Base-by-base conservation (phyloP, 352 stramenopile genomes). In the Discostella stelligera region DNA sequence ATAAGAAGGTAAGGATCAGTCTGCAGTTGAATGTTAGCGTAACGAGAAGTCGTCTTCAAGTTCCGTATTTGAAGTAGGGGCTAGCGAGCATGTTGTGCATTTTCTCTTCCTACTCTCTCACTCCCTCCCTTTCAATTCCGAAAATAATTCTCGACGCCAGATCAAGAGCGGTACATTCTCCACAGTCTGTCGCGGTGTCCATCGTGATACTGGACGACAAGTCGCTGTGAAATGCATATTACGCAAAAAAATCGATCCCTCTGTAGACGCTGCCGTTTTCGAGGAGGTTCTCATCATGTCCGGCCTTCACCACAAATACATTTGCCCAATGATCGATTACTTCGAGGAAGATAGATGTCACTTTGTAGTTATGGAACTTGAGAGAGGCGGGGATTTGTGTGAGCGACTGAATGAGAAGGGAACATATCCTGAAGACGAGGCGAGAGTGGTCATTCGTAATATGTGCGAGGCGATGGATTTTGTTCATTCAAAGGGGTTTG, bases 281-380 rank as follows among this genome's bases (percentile, higher is more conserved):
- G 85, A 93, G 60, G 90, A 94, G 83, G 90, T 94, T 23, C 79
- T 85, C 14, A 93, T 94, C 78, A 87, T 94, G 73, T 82, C 80
- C 20, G 80, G 77, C 25, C 62, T 94, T 6, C 81, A 89, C 13
- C 90, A 94, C 63, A 81, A 77, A 54, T 89, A 92, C 69, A 91
- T 94, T 66, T 86, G 91, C 41, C 86, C 83, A 8, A 82, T 94
- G 39, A 89, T 93, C 80, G 90, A 93, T 54, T 94, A 94, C 75
- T 94, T 93, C 55, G 90, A 94, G 63, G 88, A 86, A 62, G 74
- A 86, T 59, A 37, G 70, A 44, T 83, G 97, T 78, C 99, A 97
- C 85, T 99, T 98, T 86, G 88, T 99, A 53, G 96, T 99, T 0
- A 98, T 98, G 39, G 97, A 99, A 85, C 94, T 98, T 50, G 97